A percentile compares a stretch with the other conserved stretches of the same genome.
Evolutionary conservation across 1,284 basidiomycete genomes (phyloP).

Genomic region (Rhodotorula glutinis): DNA sequence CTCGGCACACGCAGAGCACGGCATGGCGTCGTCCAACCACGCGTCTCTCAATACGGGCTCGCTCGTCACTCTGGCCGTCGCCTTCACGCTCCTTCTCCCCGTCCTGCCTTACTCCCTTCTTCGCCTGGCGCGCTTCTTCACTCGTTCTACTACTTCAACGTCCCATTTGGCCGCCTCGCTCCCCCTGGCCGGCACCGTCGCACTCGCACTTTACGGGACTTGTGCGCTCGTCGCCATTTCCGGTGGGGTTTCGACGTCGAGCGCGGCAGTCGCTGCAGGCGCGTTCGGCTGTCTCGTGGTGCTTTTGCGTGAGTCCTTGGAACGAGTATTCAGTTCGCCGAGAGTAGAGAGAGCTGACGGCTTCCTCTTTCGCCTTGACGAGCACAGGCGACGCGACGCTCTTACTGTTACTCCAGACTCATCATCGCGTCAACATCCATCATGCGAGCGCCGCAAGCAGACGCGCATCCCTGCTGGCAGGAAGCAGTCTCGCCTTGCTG

Average conservation of each 20-base stretch:
- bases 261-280: neutral
- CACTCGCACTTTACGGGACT: neutral
- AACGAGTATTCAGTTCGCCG: neutral
- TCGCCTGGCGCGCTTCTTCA: neutral
- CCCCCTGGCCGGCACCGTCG: neutral
- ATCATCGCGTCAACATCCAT: too few relatives aligned
- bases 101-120: neutral
- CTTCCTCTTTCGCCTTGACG: too few relatives aligned
- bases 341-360: too few relatives aligned
- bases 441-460: too few relatives aligned
- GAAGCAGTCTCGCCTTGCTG: too few relatives aligned
- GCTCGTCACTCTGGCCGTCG: constrained; percentile 9
- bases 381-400: too few relatives aligned
- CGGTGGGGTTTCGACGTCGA: neutral
- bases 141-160: too few relatives aligned
- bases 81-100: constrained; percentile 12
- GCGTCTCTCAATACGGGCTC: neutral
- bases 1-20: too few relatives aligned
- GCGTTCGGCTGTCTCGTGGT: constrained; percentile 1
- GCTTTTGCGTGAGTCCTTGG: neutral
- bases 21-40: neutral
- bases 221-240: constrained; percentile 13
- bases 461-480: too few relatives aligned
- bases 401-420: too few relatives aligned
- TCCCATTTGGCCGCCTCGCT: neutral